phyloP scores from a whole-genome alignment of 164 flowering plant genomes.

The Annona squamosa region DNA sequence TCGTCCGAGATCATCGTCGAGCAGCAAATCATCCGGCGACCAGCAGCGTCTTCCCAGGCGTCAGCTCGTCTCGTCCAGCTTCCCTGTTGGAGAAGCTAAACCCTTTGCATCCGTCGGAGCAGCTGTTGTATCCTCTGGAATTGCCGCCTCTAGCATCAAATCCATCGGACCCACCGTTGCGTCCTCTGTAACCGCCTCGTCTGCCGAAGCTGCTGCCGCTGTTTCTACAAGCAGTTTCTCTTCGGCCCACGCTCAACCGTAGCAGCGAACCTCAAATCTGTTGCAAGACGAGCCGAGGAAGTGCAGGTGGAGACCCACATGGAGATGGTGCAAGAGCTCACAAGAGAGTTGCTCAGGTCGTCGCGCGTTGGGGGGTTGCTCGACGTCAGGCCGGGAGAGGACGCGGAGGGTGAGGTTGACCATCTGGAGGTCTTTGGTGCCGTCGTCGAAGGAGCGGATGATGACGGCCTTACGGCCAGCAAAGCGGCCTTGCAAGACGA shows the following conservation, averaged over 20 bases:
- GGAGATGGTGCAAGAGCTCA: no score
- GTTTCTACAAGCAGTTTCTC: no score
- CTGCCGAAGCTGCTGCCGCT: neutral
- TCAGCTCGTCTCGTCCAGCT: no score
- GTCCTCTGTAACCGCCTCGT: neutral
- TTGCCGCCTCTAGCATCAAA: neutral
- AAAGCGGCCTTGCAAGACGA: slow-evolving; percentile 31
- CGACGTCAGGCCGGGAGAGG: slow-evolving; percentile 66
- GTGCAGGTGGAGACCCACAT: no score
- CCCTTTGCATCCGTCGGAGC: neutral
- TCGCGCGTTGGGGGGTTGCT: slow-evolving; percentile 37
- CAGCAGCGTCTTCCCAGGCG: neutral
- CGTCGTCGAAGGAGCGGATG: slow-evolving; percentile 28
- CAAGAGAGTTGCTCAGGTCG: no score
- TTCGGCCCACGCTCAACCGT: no score
- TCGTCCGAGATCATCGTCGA: no score
- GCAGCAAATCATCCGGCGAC: no score
- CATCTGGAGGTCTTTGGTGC: slow-evolving; percentile 63
- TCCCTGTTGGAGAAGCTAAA: neutral
- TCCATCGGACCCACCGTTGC: neutral
- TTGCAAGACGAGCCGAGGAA: neutral
- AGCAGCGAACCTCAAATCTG: neutral
- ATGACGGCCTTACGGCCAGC: slow-evolving; percentile 40
- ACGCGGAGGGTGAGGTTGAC: slow-evolving; percentile 76
- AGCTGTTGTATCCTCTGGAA: neutral